Base-by-base conservation (phyloP, 345 rosid genomes). In the Eucalyptus globulus region DNA sequence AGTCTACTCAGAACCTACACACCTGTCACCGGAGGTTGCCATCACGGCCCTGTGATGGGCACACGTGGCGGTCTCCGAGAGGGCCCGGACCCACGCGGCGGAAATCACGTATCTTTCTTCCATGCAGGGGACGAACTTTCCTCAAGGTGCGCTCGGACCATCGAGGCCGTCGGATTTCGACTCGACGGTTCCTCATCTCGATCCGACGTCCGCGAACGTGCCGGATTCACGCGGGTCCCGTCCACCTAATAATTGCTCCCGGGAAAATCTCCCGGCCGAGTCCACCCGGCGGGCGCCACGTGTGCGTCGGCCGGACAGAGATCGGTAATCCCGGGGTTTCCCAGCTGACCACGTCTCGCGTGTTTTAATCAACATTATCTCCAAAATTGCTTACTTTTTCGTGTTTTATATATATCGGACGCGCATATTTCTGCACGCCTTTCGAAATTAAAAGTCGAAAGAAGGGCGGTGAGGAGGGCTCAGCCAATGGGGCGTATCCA, bases 311-410 rank as follows among this genome's bases (percentile, higher is more conserved):
- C 47, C 34, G 31, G 54, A 87, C 16, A 21, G 7, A 86, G 53
- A 15, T 40, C 29, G 29, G 85, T 22, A 40, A 76, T 15, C 31
- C 51, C 83, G 27, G 80, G 91, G 91, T 92, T 50, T 87, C 34
- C 88, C 58, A 91, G 89, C 86, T 86, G 91, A 88, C 89, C 91
- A 93, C 96, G 95, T 92, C 92, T 95, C 94, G 89, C 91, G 88
- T 90, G 91, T 72, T 72, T 56, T 90, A 89, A 54, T 89, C 44
- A 72, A 72, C 81, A 10, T 72, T 72, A 72, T 72, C 81, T 34
- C 81, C 40, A 9, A 5, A 6, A 31, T 10, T 9, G 81, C 81
- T 17, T 72, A 21, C 83, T 37, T 37, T 72, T 19, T 8, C 15
- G 14, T 21, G 7, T 37, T 19, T 76, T 21, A 40, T 34, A 31